Conservation (phyloP, 257 asterid species). For the Cordia subcordata region DNA sequence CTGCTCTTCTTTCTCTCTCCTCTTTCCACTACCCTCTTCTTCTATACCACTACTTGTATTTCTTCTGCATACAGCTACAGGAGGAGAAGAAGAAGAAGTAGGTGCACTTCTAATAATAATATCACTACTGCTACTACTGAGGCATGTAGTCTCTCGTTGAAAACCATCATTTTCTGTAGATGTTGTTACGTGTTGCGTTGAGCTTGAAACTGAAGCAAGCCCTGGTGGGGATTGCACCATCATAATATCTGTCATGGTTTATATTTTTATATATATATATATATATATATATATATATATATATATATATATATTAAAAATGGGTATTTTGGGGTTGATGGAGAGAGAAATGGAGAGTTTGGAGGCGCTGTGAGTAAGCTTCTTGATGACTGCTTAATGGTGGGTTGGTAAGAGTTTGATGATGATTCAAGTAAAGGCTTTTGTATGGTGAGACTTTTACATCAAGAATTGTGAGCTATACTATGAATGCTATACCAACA, state of each 20-base stretch:
- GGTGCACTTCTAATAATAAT: too few relatives aligned
- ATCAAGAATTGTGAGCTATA: too few relatives aligned
- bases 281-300: too few relatives aligned
- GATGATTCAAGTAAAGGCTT: conserved; percentile 56
- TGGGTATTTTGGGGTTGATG: conserved; percentile 17
- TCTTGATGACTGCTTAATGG: too few relatives aligned
- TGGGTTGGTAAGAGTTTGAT: background rate
- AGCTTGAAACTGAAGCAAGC: conserved; percentile 49
- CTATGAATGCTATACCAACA: too few relatives aligned
- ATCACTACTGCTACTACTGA: too few relatives aligned
- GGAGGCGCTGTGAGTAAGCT: too few relatives aligned
- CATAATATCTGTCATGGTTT: background rate
- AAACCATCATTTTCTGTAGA: conserved; percentile 46
- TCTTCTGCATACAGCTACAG: conserved; percentile 30
- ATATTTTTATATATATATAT: too few relatives aligned
- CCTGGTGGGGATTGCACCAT: conserved; percentile 46
- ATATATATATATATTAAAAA: background rate
- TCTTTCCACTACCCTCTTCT: conserved; percentile 14
- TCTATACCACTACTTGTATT: conserved; percentile 22
- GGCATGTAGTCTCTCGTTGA: conserved; percentile 26
- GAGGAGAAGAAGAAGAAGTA: conserved; percentile 3
- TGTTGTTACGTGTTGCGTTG: conserved; percentile 21
- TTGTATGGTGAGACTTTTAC: background rate
- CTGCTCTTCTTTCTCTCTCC: conserved; percentile 28
- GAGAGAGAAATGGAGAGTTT: background rate